These are phyloP conservation scores for Trichoderma sp. DNA, from an alignment of 2,329 filamentous ascomycete species.

Conservation along the genomic window DNA sequence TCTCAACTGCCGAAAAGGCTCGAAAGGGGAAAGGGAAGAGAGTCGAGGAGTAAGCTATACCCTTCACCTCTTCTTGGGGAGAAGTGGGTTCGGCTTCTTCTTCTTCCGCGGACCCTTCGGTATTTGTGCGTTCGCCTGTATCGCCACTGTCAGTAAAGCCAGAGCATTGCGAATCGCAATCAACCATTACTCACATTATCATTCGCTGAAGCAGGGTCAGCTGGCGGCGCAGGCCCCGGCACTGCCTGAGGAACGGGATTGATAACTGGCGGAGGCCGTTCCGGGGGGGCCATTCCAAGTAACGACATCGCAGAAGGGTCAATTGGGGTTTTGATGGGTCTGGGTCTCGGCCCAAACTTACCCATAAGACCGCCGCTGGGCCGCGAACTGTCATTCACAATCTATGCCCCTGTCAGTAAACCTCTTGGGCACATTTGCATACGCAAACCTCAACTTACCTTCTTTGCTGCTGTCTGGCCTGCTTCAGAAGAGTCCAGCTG, in stretches of 20 bases:
- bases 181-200: conserved; percentile 20
- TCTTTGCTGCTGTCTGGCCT: conserved; percentile 36
- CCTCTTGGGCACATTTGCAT: not conserved
- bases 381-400: conserved; percentile 32
- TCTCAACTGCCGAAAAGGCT: not conserved
- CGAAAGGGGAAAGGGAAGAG: not conserved
- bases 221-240: conserved; percentile 23
- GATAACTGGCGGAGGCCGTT: conserved; percentile 37
- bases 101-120: conserved; percentile 37
- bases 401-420: conserved; percentile 31
- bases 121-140: conserved; percentile 22
- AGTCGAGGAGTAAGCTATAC: not conserved
- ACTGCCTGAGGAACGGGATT: conserved; percentile 17
- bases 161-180: not conserved
- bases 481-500: conserved; percentile 38
- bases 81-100: conserved; percentile 43
- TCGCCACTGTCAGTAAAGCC: not conserved
- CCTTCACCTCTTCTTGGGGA: conserved; percentile 37
- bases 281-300: conserved; percentile 46
- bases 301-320: conserved; percentile 54
- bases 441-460: conserved; percentile 35
- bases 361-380: conserved; percentile 34
- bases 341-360: conserved; percentile 37
- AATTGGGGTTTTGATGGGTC: conserved; percentile 32
- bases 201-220: conserved; percentile 17